These are phyloP conservation scores for Aspergillus sp. DNA, from an alignment of 2,329 filamentous ascomycete species.

Conservation along the genomic window DNA sequence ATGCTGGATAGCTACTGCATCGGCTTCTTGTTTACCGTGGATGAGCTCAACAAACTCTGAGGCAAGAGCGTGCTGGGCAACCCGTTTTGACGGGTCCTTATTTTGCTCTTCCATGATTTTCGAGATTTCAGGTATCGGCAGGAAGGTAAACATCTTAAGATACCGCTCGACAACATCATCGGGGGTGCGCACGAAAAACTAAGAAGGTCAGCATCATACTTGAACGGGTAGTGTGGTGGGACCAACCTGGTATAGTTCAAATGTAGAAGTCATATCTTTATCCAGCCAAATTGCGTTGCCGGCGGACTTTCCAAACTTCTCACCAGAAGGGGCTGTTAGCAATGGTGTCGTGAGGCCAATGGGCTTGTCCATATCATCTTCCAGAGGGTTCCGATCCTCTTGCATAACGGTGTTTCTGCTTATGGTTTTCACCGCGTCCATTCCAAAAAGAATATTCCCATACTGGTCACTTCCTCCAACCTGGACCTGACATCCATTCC, in stretches of 20 bases:
- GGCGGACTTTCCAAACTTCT: constrained; percentile 92
- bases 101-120: constrained; percentile 67
- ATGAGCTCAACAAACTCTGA: constrained; percentile 77
- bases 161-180: constrained; percentile 80
- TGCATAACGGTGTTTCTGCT: constrained; percentile 49
- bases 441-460: constrained; percentile 90
- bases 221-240: not conserved
- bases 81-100: constrained; percentile 66
- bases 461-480: constrained; percentile 95
- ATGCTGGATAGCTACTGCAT: constrained; percentile 60
- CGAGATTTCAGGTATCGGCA: constrained; percentile 69
- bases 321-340: constrained; percentile 78
- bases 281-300: constrained; percentile 96
- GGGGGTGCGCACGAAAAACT: constrained; percentile 81
- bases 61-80: constrained; percentile 81
- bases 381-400: constrained; percentile 38
- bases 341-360: constrained; percentile 90
- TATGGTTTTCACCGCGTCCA: constrained; percentile 78
- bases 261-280: constrained; percentile 72
- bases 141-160: constrained; percentile 86
- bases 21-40: constrained; percentile 68
- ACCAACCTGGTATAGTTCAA: constrained; percentile 75
- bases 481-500: constrained; percentile 72
- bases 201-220: constrained; percentile 27
- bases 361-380: constrained; percentile 50